phyloP scores from a whole-genome alignment of 2,329 filamentous ascomycete species.

The Lecanoromycetidae sp. region DNA sequence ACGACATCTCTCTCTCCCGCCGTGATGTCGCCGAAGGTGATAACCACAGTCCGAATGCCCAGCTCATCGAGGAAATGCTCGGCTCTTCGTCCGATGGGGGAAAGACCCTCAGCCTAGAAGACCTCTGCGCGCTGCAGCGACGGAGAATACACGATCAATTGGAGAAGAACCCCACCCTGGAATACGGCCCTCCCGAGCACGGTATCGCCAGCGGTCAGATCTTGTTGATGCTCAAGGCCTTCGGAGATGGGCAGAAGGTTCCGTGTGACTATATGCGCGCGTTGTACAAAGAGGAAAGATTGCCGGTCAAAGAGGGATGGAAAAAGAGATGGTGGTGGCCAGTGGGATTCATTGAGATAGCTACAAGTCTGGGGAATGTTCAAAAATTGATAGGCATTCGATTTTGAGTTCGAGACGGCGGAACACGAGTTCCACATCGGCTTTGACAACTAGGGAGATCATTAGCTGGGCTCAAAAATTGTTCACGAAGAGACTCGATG shows the following conservation, averaged over 20 bases:
- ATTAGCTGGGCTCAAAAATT: too few relatives aligned
- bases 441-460: too few relatives aligned
- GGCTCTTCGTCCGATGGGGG: slow-evolving; percentile 16
- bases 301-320: slow-evolving; percentile 7
- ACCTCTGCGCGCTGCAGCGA: slow-evolving; percentile 2
- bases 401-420: too few relatives aligned
- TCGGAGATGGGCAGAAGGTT: background rate
- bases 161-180: background rate
- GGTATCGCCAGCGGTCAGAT: background rate
- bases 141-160: background rate
- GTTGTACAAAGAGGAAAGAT: slow-evolving; percentile 1
- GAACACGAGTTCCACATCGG: too few relatives aligned
- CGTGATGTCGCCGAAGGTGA: slow-evolving; percentile 21
- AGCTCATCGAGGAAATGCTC: slow-evolving; percentile 22
- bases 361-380: background rate
- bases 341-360: slow-evolving; percentile 4
- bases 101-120: slow-evolving; percentile 15
- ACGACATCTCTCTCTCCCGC: slow-evolving; percentile 26
- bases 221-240: background rate
- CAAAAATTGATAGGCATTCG: background rate
- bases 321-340: slow-evolving; percentile 6
- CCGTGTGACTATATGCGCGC: slow-evolving; percentile 4
- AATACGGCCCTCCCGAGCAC: background rate
- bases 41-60: slow-evolving; percentile 19
- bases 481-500: too few relatives aligned